A percentile compares a stretch with the other conserved stretches of the same genome.
phyloP scores from a whole-genome alignment of 768 basidiomycete species.

The Termitomyces sp. region DNA sequence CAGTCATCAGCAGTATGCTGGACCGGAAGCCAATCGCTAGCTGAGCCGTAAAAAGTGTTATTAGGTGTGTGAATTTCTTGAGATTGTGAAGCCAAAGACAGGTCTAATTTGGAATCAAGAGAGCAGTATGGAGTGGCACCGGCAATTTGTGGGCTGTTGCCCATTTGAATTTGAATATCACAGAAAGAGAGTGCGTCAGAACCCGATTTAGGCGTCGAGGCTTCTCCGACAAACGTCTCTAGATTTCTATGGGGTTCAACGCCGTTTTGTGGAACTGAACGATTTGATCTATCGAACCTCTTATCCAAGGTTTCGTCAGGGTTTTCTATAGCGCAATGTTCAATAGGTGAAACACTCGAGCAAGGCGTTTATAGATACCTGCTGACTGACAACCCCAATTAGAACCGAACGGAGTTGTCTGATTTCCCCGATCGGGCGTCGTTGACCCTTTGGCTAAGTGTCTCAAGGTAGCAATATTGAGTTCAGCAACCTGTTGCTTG shows the following conservation, averaged over 20 bases:
- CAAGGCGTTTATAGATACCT: neutral
- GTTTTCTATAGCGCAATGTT: neutral
- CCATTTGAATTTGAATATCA: conserved; percentile 7
- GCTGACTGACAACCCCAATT: neutral
- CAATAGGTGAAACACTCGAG: neutral
- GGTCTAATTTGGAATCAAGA: neutral
- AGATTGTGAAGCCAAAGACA: neutral
- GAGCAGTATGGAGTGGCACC: neutral
- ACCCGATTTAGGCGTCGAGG: neutral
- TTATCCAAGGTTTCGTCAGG: neutral
- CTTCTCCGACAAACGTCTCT: neutral
- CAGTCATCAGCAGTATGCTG: conserved; percentile 9
- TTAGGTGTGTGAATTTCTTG: conserved; percentile 2
- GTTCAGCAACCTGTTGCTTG: conserved; percentile 10
- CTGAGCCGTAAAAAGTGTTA: neutral
- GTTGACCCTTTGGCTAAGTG: conserved; percentile 4
- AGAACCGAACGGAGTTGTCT: neutral
- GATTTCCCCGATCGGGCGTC: neutral
- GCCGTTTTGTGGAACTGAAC: neutral
- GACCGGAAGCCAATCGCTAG: conserved; percentile 1
- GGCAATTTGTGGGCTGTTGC: conserved; percentile 7
- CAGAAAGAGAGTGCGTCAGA: conserved; percentile 8
- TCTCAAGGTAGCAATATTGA: conserved; percentile 8
- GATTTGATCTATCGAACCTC: neutral
- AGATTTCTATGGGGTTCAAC: neutral